Evolutionary conservation across 2,329 filamentous ascomycete species (phyloP).

Genomic region (Apiospora marii): DNA sequence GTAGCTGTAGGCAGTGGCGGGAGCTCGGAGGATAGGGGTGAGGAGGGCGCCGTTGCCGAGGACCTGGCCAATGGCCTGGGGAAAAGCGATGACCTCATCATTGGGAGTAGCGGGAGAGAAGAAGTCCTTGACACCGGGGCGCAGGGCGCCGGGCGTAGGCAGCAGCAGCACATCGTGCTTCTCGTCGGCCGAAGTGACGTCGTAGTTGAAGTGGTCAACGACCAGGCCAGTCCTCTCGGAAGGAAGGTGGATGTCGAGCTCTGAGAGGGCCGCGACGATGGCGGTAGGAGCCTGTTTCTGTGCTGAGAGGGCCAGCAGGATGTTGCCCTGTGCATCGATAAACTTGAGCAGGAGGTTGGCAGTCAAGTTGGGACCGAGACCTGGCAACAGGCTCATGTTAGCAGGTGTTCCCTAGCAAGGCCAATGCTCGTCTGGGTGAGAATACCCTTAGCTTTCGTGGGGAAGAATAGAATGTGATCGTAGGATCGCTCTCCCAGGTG

Average conservation of each 20-base stretch:
- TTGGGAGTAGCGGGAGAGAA: conserved; percentile 70
- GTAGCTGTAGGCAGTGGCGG: conserved; percentile 89
- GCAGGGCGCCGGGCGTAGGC: conserved; percentile 69
- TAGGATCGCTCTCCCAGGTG: conserved; percentile 86
- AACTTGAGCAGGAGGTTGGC: conserved; percentile 90
- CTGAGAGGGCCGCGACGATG: conserved; percentile 79
- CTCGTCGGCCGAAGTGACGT: conserved; percentile 76
- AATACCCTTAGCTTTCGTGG: conserved; percentile 86
- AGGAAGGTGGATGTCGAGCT: conserved; percentile 90
- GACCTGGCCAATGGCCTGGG: conserved; percentile 79
- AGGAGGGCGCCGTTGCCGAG: conserved; percentile 82
- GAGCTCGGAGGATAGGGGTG: conserved; percentile 82
- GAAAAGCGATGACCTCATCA: conserved; percentile 76
- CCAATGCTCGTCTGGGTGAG: not conserved
- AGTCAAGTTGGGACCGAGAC: conserved; percentile 86
- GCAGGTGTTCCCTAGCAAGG: not conserved
- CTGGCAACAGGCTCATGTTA: conserved; percentile 49
- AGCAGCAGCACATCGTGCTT: conserved; percentile 89
- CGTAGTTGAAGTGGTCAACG: conserved; percentile 96
- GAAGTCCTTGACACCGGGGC: conserved; percentile 76
- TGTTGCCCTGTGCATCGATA: conserved; percentile 89
- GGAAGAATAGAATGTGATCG: conserved; percentile 90
- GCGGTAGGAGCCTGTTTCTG: conserved; percentile 73
- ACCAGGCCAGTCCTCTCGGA: conserved; percentile 84
- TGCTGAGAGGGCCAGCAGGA: conserved; percentile 84